These are phyloP conservation scores for Tephrocybe sp. DNA, from an alignment of 768 basidiomycete species.

Conservation along the genomic window DNA sequence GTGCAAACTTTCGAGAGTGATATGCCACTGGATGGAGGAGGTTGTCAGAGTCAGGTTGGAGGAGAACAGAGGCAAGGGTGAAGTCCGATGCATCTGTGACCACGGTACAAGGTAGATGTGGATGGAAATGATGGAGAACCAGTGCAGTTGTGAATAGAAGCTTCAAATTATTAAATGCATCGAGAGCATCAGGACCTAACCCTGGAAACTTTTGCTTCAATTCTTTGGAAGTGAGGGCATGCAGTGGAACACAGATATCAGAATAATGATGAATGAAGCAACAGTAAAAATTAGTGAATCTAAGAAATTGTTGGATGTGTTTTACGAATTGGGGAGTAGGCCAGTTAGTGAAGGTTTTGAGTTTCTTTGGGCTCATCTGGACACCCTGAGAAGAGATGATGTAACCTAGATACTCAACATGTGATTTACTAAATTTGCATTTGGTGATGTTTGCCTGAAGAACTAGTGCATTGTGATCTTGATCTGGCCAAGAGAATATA, in stretches of 20 bases:
- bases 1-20: constrained; percentile 20
- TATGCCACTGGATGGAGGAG: constrained; percentile 29
- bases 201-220: background rate
- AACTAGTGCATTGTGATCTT: constrained; percentile 14
- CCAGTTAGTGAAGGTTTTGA: constrained; percentile 35
- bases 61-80: constrained; percentile 27
- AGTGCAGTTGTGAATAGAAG: constrained; percentile 26
- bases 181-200: no score
- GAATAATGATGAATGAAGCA: constrained; percentile 32
- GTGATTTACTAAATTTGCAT: constrained; percentile 26
- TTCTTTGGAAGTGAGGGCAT: constrained; percentile 16
- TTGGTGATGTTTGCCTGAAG: constrained; percentile 38
- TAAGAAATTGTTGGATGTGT: constrained; percentile 34
- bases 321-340: constrained; percentile 28
- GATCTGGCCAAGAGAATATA: no score
- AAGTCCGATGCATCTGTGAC: no score
- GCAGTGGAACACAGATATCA: constrained; percentile 11
- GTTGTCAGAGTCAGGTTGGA: constrained; percentile 23
- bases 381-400: constrained; percentile 25
- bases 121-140: constrained; percentile 31
- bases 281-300: constrained; percentile 20
- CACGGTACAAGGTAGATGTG: constrained; percentile 1
- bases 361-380: constrained; percentile 38
- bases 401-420: constrained; percentile 17
- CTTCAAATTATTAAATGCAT: constrained; percentile 27